Conservation (phyloP, 1,284 basidiomycete genomes). For the Austroboletus niveus region DNA sequence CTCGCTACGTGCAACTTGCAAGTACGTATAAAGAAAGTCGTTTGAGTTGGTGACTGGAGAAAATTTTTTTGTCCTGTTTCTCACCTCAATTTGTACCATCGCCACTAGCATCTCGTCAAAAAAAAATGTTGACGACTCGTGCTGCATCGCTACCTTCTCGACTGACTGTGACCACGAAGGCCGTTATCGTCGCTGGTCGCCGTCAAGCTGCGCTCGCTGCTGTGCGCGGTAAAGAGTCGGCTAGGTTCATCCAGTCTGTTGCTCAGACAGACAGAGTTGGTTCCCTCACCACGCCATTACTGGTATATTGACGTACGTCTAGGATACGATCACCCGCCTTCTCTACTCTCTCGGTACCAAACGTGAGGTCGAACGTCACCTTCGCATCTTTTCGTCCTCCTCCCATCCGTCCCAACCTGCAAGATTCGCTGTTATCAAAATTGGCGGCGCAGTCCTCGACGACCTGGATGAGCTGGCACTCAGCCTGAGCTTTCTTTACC, state of each 20-base stretch:
- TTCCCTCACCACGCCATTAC: neutral
- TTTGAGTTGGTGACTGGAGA: neutral
- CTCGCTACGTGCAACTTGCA: neutral
- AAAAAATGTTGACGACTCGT: slow-evolving; percentile 28
- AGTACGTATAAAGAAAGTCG: slow-evolving; percentile 5
- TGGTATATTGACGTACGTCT: slow-evolving; percentile 6
- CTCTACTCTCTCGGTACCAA: slow-evolving; percentile 94
- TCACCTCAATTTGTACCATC: slow-evolving; percentile 7
- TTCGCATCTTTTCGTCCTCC: slow-evolving; percentile 91
- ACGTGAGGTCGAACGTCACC: slow-evolving; percentile 93
- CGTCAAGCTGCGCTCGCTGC: slow-evolving; percentile 46
- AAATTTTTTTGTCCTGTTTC: neutral
- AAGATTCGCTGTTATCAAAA: slow-evolving; percentile 92
- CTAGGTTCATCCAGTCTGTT: slow-evolving; percentile 31
- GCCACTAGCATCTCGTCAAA: neutral
- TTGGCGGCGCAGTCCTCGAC: slow-evolving; percentile 91
- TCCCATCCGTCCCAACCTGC: slow-evolving; percentile 81
- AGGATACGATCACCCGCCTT: slow-evolving; percentile 92
- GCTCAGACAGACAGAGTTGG: slow-evolving; percentile 36
- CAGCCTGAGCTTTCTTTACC: slow-evolving; percentile 90
- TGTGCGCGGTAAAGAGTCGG: slow-evolving; percentile 32
- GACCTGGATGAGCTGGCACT: slow-evolving; percentile 89
- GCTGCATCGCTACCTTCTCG: slow-evolving; percentile 18
- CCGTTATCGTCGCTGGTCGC: slow-evolving; percentile 45
- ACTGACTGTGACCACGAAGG: slow-evolving; percentile 25